Percentiles rank a stretch among this genome's conserved stretches.
phyloP scores from a whole-genome alignment of 768 basidiomycete genomes.

The Leccinum subgranulosum region DNA sequence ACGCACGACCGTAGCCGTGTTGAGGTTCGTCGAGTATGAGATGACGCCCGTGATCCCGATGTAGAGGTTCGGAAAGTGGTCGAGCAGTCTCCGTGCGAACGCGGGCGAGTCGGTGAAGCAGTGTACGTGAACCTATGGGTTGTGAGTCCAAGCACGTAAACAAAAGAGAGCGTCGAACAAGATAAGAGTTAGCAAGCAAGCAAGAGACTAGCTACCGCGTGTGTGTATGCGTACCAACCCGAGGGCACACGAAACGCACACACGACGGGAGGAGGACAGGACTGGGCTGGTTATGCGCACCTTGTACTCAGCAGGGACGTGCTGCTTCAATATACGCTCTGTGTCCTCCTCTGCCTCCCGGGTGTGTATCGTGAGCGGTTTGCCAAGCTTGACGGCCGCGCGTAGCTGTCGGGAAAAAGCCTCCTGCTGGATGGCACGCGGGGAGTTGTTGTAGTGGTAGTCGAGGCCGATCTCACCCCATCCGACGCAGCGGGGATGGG shows the following conservation, averaged over 20 bases:
- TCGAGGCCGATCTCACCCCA: conserved; percentile 90
- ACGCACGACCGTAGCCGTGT: conserved; percentile 67
- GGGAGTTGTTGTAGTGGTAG: conserved; percentile 80
- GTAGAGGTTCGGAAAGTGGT: conserved; percentile 76
- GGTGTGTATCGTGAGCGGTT: conserved; percentile 84
- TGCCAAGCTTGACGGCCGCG: conserved; percentile 63
- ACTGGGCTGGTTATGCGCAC: conserved; percentile 32
- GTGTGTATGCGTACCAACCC: neutral
- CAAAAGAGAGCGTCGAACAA: neutral
- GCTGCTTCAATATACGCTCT: conserved; percentile 70
- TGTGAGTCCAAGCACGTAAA: neutral
- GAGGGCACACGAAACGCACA: neutral
- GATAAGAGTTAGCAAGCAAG: neutral
- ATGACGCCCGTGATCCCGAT: conserved; percentile 88
- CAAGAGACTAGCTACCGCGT: neutral
- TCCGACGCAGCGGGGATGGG: conserved; percentile 78
- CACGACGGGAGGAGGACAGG: neutral
- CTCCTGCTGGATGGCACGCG: conserved; percentile 60
- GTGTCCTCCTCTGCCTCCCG: conserved; percentile 85
- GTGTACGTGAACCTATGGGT: conserved; percentile 71
- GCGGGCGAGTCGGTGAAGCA: conserved; percentile 84
- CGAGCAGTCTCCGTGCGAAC: conserved; percentile 67
- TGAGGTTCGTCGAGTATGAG: conserved; percentile 70
- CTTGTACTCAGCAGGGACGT: conserved; percentile 68
- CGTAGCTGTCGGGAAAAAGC: conserved; percentile 69